These are phyloP conservation scores for Dittrichia graveolens DNA, from an alignment of 129 eudicot genomes.

Conservation along the genomic window DNA sequence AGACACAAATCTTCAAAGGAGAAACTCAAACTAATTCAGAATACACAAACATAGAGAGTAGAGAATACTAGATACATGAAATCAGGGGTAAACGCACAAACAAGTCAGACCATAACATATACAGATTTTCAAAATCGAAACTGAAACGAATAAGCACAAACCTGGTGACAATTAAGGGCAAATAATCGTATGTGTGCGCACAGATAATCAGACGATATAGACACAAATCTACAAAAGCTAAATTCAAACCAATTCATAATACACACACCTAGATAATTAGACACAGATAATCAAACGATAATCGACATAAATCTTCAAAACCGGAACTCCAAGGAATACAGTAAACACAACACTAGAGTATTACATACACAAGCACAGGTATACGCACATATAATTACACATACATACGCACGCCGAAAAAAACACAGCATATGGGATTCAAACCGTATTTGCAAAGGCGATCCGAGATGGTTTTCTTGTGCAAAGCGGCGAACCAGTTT, in stretches of 20 bases:
- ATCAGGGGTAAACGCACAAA: too few species aligned
- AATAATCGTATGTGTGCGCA: too few species aligned
- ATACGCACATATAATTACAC: neutral
- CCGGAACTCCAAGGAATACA: neutral
- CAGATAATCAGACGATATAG: neutral
- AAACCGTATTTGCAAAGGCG: slow-evolving; percentile 54
- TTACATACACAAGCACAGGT: neutral
- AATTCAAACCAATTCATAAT: neutral
- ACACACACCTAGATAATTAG: neutral
- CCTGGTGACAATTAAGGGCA: too few species aligned
- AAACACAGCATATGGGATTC: neutral
- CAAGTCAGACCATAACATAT: too few species aligned
- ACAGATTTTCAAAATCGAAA: too few species aligned
- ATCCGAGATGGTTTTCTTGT: slow-evolving; percentile 42
- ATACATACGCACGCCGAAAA: neutral
- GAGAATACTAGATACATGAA: too few species aligned
- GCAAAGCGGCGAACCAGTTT: slow-evolving; percentile 53
- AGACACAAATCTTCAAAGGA: neutral
- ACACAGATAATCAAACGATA: neutral
- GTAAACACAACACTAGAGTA: neutral
- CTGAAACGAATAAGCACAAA: too few species aligned
- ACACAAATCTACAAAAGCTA: slow-evolving; percentile 4
- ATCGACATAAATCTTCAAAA: neutral
- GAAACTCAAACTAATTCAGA: neutral
- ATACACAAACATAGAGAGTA: neutral